Evolutionary conservation across 1,139 yeast species (phyloP).

Genomic region (Zygosaccharomyces sapae): DNA sequence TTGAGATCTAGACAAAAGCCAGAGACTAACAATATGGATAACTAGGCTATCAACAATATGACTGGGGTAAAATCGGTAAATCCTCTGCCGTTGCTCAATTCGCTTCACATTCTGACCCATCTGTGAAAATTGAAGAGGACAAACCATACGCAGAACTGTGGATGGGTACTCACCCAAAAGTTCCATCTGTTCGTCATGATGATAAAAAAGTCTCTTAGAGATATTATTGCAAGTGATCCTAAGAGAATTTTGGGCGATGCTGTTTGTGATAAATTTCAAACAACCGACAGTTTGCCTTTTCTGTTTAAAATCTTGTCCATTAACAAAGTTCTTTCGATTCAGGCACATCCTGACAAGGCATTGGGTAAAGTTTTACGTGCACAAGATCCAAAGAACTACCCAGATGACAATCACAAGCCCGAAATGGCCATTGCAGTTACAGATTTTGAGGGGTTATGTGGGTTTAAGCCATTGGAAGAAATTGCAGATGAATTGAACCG

Average conservation of each 20-base stretch:
- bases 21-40: background rate
- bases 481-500: slow-evolving; percentile 61
- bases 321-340: slow-evolving; percentile 87
- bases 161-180: slow-evolving; percentile 98
- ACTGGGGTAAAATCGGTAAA: slow-evolving; percentile 86
- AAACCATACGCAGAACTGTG: slow-evolving; percentile 90
- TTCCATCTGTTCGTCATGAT: slow-evolving; percentile 66
- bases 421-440: slow-evolving; percentile 99
- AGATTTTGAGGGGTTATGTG: slow-evolving; percentile 95
- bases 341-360: slow-evolving; percentile 94
- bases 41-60: slow-evolving; percentile 62
- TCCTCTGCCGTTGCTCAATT: slow-evolving; percentile 84
- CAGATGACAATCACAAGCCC: slow-evolving; percentile 97
- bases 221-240: slow-evolving; percentile 61
- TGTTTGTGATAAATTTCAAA: slow-evolving; percentile 64
- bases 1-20: slow-evolving; percentile 1
- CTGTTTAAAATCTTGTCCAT: slow-evolving; percentile 90
- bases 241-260: slow-evolving; percentile 51
- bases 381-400: slow-evolving; percentile 87
- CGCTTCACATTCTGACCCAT: slow-evolving; percentile 66
- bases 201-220: slow-evolving; percentile 54
- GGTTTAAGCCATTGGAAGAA: slow-evolving; percentile 85
- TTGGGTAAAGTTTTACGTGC: slow-evolving; percentile 73
- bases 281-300: slow-evolving; percentile 74
- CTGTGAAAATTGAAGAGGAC: slow-evolving; percentile 56